A percentile compares a stretch with the other conserved stretches of the same genome.
Evolutionary conservation across 306 rosid genomes (phyloP).

Genomic region (Comarum palustre): DNA sequence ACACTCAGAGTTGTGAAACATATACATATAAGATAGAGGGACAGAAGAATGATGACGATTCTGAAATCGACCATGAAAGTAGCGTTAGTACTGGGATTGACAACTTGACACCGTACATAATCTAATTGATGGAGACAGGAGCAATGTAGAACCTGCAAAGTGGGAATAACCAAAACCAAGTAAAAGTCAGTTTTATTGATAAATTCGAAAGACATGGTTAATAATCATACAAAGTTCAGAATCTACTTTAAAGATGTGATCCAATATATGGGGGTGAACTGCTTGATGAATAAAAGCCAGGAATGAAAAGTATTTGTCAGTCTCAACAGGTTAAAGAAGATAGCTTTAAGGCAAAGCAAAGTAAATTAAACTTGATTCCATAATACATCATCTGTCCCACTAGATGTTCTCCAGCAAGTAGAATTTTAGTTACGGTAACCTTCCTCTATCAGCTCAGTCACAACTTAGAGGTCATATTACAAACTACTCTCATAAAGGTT

Average conservation of each 20-base stretch:
- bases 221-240: constrained; percentile 20
- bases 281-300: neutral
- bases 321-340: constrained; percentile 6
- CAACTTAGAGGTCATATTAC: neutral
- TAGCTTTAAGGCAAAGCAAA: constrained; percentile 32
- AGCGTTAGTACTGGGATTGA: constrained; percentile 17
- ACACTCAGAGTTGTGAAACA: constrained; percentile 19
- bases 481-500: neutral
- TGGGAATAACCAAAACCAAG: constrained; percentile 7
- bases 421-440: neutral
- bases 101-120: constrained; percentile 8
- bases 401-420: neutral
- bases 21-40: constrained; percentile 10
- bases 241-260: constrained; percentile 16
- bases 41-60: neutral
- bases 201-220: constrained; percentile 2
- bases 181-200: neutral
- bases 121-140: constrained; percentile 22
- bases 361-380: neutral
- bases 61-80: neutral
- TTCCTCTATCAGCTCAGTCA: neutral
- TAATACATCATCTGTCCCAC: neutral
- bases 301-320: constrained; percentile 9
- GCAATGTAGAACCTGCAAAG: constrained; percentile 42
- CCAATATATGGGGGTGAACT: constrained; percentile 13